These are phyloP conservation scores for Rugonectria rugulosa DNA, from an alignment of 2,329 filamentous ascomycete species.

Conservation along the genomic window DNA sequence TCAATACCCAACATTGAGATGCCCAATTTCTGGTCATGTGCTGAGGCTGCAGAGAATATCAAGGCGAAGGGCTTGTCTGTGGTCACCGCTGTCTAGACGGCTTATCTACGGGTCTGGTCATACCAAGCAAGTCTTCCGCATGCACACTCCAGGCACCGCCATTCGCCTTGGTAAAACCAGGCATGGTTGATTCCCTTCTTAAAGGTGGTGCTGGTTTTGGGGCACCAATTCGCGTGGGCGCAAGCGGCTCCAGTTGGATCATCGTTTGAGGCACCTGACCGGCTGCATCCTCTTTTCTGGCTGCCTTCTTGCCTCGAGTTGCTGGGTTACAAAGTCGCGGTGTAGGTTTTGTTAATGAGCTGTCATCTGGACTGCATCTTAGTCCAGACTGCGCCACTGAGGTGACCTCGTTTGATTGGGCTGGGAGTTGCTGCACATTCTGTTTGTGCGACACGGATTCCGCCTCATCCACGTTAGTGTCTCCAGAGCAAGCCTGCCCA, in stretches of 20 bases:
- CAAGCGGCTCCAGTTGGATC: constrained; percentile 45
- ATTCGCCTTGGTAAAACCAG: constrained; percentile 58
- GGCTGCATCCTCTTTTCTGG: constrained; percentile 58
- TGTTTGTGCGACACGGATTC: constrained; percentile 1
- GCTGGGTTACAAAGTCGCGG: constrained; percentile 55
- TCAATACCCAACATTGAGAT: neutral
- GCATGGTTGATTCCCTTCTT: constrained; percentile 36
- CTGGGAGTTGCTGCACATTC: neutral
- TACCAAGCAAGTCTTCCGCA: constrained; percentile 71
- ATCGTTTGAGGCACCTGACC: constrained; percentile 55
- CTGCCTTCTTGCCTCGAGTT: constrained; percentile 61
- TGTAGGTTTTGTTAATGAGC: constrained; percentile 20
- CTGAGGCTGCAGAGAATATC: neutral
- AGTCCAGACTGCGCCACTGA: neutral
- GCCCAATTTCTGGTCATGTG: neutral
- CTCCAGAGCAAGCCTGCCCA: constrained; percentile 2
- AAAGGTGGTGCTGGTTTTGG: constrained; percentile 1
- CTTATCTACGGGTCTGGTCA: constrained; percentile 57
- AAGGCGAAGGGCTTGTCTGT: neutral
- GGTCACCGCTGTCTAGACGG: constrained; percentile 11
- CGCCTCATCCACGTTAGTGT: neutral
- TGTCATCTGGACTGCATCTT: constrained; percentile 9
- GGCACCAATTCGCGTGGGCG: constrained; percentile 16
- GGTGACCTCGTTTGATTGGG: neutral
- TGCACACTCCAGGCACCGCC: constrained; percentile 74